Conservation (phyloP, 148 eudicot species). For the Camellia lanceoleosa region DNA sequence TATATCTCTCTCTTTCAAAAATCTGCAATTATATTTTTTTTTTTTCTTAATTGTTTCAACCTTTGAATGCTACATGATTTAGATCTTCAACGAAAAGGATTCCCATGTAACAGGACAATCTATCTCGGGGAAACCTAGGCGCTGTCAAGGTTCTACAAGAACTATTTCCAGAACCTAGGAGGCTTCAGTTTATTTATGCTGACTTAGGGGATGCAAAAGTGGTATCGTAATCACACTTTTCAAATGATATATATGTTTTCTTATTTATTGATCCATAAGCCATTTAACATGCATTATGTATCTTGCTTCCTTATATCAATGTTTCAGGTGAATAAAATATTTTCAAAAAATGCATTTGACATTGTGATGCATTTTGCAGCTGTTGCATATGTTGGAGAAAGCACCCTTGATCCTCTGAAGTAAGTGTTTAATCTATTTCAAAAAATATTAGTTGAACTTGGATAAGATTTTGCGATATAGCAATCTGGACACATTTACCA, state of each 20-base stretch:
- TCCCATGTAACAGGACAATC: slow-evolving; percentile 61
- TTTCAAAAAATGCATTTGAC: slow-evolving; percentile 87
- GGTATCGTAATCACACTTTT: slow-evolving; percentile 45
- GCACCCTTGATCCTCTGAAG: slow-evolving; percentile 91
- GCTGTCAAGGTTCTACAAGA: slow-evolving; percentile 73
- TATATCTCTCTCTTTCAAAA: slow-evolving; percentile 21
- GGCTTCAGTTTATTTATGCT: slow-evolving; percentile 83
- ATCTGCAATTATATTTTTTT: background rate
- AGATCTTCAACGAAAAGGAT: slow-evolving; percentile 6
- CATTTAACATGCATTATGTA: background rate
- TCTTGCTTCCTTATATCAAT: slow-evolving; percentile 36
- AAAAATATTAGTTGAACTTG: background rate
- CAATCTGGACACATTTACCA: no score
- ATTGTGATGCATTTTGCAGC: slow-evolving; percentile 98
- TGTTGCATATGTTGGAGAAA: slow-evolving; percentile 98
- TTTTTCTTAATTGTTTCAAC: background rate
- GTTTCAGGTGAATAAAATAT: slow-evolving; percentile 67
- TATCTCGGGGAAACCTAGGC: slow-evolving; percentile 88
- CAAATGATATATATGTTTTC: background rate
- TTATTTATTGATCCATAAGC: background rate
- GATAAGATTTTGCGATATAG: background rate
- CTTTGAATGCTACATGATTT: background rate
- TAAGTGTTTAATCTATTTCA: slow-evolving; percentile 24
- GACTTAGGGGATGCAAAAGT: slow-evolving; percentile 79
- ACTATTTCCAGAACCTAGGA: slow-evolving; percentile 76